Conservation (phyloP, 192 early-diverging fungal species). For the Kickxella alabastrina region DNA sequence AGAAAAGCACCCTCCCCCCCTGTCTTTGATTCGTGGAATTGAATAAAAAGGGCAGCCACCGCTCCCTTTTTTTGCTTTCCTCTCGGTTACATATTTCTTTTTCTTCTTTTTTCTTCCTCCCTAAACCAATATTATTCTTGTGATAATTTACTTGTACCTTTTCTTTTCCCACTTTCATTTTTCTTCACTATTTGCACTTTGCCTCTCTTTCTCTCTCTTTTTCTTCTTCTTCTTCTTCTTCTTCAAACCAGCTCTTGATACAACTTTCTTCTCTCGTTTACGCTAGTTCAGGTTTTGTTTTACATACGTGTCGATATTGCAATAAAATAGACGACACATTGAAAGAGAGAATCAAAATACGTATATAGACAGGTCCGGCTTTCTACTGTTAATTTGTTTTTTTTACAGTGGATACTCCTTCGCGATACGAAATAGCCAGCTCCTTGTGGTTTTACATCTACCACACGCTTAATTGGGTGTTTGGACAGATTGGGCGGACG, state of each 20-base stretch:
- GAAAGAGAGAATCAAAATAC: no score
- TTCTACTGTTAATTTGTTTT: background rate
- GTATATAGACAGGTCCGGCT: background rate
- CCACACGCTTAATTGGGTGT: conserved; percentile 39
- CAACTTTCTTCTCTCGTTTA: background rate
- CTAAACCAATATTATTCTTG: no score
- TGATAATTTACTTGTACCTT: background rate
- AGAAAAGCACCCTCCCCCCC: no score
- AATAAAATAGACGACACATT: no score
- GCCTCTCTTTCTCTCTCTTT: conserved; percentile 5
- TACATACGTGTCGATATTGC: background rate
- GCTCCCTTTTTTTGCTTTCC: no score
- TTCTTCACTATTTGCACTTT: conserved; percentile 1
- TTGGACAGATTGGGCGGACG: conserved; percentile 29
- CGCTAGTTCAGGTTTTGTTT: background rate
- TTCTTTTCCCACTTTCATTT: background rate
- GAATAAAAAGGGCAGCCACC: no score
- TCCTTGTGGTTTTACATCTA: conserved; percentile 47
- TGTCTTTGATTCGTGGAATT: no score
- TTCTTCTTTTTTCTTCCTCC: background rate
- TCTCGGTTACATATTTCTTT: background rate
- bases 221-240: conserved; percentile 2
- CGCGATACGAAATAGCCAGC: conserved; percentile 42
- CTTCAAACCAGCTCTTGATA: background rate
- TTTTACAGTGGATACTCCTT: conserved; percentile 26